A percentile compares a stretch with the other conserved stretches of the same genome.
Evolutionary conservation across 2,329 filamentous ascomycete species (phyloP).

Genomic region (Fusarium sulawesiense): DNA sequence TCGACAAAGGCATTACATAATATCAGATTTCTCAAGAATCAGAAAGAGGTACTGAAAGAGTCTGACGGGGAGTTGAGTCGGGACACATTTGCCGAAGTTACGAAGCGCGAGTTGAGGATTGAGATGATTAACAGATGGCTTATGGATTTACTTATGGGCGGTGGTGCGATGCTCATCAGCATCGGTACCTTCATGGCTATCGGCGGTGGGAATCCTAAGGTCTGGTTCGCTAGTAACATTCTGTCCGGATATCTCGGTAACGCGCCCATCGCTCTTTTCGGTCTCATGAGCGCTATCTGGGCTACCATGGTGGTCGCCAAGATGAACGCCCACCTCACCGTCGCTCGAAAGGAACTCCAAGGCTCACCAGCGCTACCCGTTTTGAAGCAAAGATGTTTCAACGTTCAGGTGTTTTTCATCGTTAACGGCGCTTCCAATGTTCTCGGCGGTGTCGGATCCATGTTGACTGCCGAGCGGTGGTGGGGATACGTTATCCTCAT

Average conservation of each 20-base stretch:
- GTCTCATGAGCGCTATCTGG: conserved; percentile 62
- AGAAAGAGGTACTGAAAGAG: conserved; percentile 51
- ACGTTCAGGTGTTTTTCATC: conserved; percentile 54
- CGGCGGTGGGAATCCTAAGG: conserved; percentile 55
- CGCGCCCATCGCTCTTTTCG: conserved; percentile 60
- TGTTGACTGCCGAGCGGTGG: conserved; percentile 63
- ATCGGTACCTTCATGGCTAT: conserved; percentile 66
- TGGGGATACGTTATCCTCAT: conserved; percentile 64
- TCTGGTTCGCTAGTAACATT: conserved; percentile 62
- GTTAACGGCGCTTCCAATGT: conserved; percentile 60
- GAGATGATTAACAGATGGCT: conserved; percentile 62
- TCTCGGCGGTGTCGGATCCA: conserved; percentile 60
- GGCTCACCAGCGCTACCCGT: conserved; percentile 42
- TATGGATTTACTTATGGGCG: conserved; percentile 64
- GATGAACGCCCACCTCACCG: conserved; percentile 53
- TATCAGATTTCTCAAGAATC: conserved; percentile 56
- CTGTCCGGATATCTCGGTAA: conserved; percentile 68
- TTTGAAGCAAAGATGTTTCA: conserved; percentile 54
- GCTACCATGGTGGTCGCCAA: conserved; percentile 56
- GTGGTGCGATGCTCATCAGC: conserved; percentile 61
- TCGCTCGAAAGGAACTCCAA: conserved; percentile 43
- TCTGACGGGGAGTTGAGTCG: conserved; percentile 43
- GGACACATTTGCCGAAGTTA: conserved; percentile 57
- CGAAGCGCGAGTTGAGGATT: conserved; percentile 61
- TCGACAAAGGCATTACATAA: conserved; percentile 58